Evolutionary conservation across 164 flowering plant species (phyloP), one percentile per base, ranked within the genome.

Genomic region (Chimonanthus praecox): DNA sequence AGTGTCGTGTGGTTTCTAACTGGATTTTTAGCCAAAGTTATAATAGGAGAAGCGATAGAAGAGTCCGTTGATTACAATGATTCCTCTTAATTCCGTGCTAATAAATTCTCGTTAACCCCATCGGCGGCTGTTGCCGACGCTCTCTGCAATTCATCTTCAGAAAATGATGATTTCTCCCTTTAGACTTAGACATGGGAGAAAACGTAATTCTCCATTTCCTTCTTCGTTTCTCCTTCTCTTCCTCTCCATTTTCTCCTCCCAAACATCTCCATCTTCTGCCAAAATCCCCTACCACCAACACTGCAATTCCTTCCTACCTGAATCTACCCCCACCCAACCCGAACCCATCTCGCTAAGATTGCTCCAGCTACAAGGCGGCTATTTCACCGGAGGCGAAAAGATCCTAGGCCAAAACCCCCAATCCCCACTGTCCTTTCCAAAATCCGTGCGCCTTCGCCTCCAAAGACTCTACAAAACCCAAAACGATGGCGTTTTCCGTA

Each of bases 241-340:
- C 58, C 47, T 4, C 54, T 8, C 43, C 68, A 43, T 63, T 69
- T 18, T 62, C 62, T n/a, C 16, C 73, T 44, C 16, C 60, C 60
- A 2, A 10, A 13, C 11, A 15, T 54, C 60, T 54, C 16, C 10
- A 4, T 58, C 58, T 64, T 47, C 77, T 0, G 1, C 11, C 51
- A 47, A 45, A 48, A 49, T 72, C 54, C 46, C 78, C 33, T 80
- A 77, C 76, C 43, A 44, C 6, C 48, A 69, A 7, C 74, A 74
- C 74, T 80, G 82, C 74, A n/a, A 74, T 18, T 72, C 78, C 60
- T 8, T 75, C 47, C 78, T 80, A 49, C 69, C 72, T 5, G 71
- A 72, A 64, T 20, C 78, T 3, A 66, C 5, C 11, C 47, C 68
- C 49, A 66, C 9, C 4, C 65, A 21, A 10, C 5, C 7, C 11